Evolutionary conservation across 352 stramenopile genomes (phyloP).

Genomic region (Phytopythium litorale): DNA sequence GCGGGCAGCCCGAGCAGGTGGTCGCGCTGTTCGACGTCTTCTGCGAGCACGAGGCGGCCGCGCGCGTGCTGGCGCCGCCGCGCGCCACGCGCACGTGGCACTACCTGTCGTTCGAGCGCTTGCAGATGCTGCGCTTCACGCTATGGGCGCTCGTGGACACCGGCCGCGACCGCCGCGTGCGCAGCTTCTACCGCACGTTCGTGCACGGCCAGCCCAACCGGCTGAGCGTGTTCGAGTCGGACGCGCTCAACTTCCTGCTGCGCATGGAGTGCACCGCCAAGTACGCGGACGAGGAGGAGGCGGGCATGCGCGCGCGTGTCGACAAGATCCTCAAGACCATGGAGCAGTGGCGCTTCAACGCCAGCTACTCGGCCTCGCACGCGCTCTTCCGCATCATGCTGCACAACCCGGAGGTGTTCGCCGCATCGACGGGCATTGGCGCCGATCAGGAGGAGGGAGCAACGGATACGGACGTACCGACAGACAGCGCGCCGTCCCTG

Average conservation of each 20-base stretch:
- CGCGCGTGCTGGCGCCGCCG: slow-evolving; percentile 15
- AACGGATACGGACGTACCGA: neutral
- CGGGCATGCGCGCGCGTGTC: slow-evolving; percentile 28
- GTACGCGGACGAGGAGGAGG: slow-evolving; percentile 28
- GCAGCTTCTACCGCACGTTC: slow-evolving; percentile 36
- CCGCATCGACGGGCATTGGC: neutral
- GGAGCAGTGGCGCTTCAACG: slow-evolving; percentile 27
- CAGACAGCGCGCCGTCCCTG: slow-evolving; percentile 5
- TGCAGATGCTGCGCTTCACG: slow-evolving; percentile 62
- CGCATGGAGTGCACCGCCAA: slow-evolving; percentile 52
- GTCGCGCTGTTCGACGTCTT: slow-evolving; percentile 38
- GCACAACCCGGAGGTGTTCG: slow-evolving; percentile 38
- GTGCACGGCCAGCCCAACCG: slow-evolving; percentile 41
- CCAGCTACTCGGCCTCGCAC: slow-evolving; percentile 63
- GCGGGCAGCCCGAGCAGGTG: slow-evolving; percentile 27
- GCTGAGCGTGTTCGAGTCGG: slow-evolving; percentile 44
- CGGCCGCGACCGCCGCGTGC: slow-evolving; percentile 23
- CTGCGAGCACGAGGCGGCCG: slow-evolving; percentile 22
- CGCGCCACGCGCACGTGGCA: slow-evolving; percentile 33
- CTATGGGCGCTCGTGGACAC: slow-evolving; percentile 58
- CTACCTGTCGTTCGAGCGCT: slow-evolving; percentile 30
- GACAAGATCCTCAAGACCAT: slow-evolving; percentile 42
- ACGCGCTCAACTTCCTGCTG: slow-evolving; percentile 66
- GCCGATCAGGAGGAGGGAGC: neutral
- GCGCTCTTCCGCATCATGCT: slow-evolving; percentile 61